Evolutionary conservation across 2,329 filamentous ascomycete species (phyloP), one percentile per base, ranked within the genome.

Genomic region (Penicillium verrucosum): DNA sequence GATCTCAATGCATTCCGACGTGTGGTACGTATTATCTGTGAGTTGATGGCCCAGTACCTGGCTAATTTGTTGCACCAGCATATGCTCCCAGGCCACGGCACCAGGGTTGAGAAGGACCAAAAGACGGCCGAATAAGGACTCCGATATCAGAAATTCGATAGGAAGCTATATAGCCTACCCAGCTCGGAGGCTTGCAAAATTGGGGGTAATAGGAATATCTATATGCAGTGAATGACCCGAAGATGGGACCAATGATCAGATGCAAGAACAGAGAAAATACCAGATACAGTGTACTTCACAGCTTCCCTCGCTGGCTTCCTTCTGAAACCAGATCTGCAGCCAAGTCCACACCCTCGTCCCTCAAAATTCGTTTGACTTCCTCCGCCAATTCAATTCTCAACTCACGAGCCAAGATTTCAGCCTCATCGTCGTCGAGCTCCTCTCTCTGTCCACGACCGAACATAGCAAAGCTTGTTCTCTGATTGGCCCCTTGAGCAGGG

Each of bases 1-100:
- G 85, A 89, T 38, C 69, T 90, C 60, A 90, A 90, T 65, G 77
- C 78, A 7, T 90, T 90, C 67, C 78, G 87, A 56, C 82, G 82
- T 69, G 84, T 71, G 66, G 75, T 76, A 64, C 36, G 58, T 57
- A 37, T 29, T 23, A 27, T 23, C 2, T n/a, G 12, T 25, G 1
- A 14, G 10, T 21, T 21, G 4, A 23, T 18, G 3, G 12, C 14
- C n/a, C 38, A 34, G 14, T 32, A 29, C 11, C 14, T 14, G 27
- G 9, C 54, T 56, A 52, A 56, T 12, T 32, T 25, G 6, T 45
- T 29, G 27, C 30, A 52, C 16, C 21, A 56, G 54, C 49, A 52
- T 27, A 56, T 56, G 36, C 51, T 47, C 8, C 51, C 51, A 48
- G 56, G 54, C 16, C 54, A 62, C 37, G 47, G 36, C 14, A 49